Conservation (phyloP, 2,329 filamentous ascomycete genomes). For the Alternaria brassicicola region DNA sequence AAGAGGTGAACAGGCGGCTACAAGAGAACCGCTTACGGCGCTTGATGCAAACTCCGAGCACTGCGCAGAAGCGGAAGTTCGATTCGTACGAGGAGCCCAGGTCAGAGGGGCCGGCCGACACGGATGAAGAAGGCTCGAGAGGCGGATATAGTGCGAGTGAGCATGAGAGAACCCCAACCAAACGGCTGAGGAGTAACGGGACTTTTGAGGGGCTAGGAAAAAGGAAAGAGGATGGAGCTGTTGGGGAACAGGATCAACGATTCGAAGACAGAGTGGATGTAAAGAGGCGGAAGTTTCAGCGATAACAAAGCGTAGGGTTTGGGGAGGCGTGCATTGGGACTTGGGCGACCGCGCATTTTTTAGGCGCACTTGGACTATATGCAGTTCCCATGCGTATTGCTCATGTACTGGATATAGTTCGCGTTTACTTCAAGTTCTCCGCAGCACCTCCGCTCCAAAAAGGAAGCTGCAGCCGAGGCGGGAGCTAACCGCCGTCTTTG, state of each 20-base stretch:
- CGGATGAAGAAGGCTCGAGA: conserved; percentile 19
- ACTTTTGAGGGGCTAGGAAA: conserved; percentile 31
- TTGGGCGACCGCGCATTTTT: background rate
- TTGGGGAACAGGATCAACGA: conserved; percentile 6
- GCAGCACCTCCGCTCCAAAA: conserved; percentile 12
- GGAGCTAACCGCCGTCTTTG: conserved; percentile 24
- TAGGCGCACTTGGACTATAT: background rate
- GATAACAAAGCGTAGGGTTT: background rate
- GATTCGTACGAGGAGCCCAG: conserved; percentile 30
- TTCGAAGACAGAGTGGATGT: conserved; percentile 17
- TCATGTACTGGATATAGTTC: background rate
- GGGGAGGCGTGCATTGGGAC: background rate
- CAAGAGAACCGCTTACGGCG: conserved; percentile 39
- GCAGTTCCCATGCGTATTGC: background rate
- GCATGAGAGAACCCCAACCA: conserved; percentile 29
- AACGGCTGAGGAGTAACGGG: conserved; percentile 35
- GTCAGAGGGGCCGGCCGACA: conserved; percentile 24
- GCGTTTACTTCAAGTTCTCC: background rate
- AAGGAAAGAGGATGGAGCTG: conserved; percentile 21
- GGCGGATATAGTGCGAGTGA: conserved; percentile 17
- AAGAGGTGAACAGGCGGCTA: conserved; percentile 41
- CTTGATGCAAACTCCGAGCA: conserved; percentile 41
- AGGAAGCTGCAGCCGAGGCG: conserved; percentile 37
- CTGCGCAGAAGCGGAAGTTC: conserved; percentile 44
- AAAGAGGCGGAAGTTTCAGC: conserved; percentile 26